Conservation (phyloP, 139 green algal species). For the Coccomyxa sp. region DNA sequence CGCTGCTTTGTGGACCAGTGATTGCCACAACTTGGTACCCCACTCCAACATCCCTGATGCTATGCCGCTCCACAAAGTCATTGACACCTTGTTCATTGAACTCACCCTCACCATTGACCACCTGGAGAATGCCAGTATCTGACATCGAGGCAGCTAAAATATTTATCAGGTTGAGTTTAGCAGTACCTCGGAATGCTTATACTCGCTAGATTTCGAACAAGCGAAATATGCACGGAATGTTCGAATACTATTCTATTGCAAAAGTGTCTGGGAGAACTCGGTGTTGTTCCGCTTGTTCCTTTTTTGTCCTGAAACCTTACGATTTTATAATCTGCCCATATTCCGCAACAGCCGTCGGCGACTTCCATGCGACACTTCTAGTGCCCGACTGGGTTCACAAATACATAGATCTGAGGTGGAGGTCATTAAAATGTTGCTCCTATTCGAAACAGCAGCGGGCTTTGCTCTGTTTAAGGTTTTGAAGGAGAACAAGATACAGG, state of each 20-base stretch:
- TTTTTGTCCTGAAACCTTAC: too few species aligned
- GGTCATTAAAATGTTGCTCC: slow-evolving; percentile 71
- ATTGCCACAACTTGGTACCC: slow-evolving; percentile 92
- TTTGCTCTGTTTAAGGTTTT: slow-evolving; percentile 97
- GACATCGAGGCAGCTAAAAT: neutral
- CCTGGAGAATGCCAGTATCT: slow-evolving; percentile 29
- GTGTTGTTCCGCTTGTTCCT: too few species aligned
- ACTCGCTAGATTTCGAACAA: too few species aligned
- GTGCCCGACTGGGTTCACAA: too few species aligned
- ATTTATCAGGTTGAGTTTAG: neutral
- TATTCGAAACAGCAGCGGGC: slow-evolving; percentile 95
- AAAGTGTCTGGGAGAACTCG: too few species aligned
- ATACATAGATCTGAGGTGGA: too few species aligned
- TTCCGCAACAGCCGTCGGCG: too few species aligned
- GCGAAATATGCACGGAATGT: too few species aligned
- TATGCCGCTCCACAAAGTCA: slow-evolving; percentile 31
- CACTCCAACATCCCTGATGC: slow-evolving; percentile 33
- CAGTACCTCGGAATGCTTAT: too few species aligned
- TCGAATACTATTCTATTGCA: too few species aligned
- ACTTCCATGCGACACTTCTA: too few species aligned
- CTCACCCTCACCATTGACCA: slow-evolving; percentile 56
- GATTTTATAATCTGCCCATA: too few species aligned
- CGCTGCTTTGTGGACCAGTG: slow-evolving; percentile 93
- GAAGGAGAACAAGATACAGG: slow-evolving; percentile 85
- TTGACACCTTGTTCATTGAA: slow-evolving; percentile 47